phyloP scores from a whole-genome alignment of 2,329 filamentous ascomycete species.

The Monosporascus sp. region DNA sequence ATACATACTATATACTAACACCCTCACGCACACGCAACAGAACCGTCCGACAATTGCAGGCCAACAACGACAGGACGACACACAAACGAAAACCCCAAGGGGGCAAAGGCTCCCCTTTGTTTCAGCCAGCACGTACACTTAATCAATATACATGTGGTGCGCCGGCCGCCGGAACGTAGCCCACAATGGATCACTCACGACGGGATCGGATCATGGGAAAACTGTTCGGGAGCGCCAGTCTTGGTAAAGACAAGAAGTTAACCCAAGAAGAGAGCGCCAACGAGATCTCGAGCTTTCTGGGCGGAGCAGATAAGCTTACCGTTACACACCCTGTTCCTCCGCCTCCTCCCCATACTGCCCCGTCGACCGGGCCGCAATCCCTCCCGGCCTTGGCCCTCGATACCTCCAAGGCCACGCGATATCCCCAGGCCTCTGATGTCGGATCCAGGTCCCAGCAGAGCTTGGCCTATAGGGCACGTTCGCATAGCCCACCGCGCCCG shows the following conservation, averaged over 20 bases:
- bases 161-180: not conserved
- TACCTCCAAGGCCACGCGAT: conserved; percentile 49
- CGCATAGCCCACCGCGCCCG: conserved; percentile 39
- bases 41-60: not conserved
- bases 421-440: conserved; percentile 47
- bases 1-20: not conserved
- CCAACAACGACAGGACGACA: not conserved
- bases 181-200: conserved; percentile 25
- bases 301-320: conserved; percentile 48
- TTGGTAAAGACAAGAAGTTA: conserved; percentile 26
- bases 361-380: conserved; percentile 11
- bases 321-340: conserved; percentile 45
- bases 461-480: conserved; percentile 35
- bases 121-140: too few relatives aligned
- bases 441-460: conserved; percentile 38
- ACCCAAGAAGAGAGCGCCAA: conserved; percentile 39
- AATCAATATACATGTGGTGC: not conserved
- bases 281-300: conserved; percentile 56
- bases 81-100: not conserved
- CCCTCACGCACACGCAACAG: not conserved
- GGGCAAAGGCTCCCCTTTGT: not conserved
- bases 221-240: conserved; percentile 45
- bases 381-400: conserved; percentile 46
- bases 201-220: conserved; percentile 55
- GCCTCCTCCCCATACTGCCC: conserved; percentile 24